Conservation (phyloP, 352 stramenopile genomes). For the Phytophthora crassamura region DNA sequence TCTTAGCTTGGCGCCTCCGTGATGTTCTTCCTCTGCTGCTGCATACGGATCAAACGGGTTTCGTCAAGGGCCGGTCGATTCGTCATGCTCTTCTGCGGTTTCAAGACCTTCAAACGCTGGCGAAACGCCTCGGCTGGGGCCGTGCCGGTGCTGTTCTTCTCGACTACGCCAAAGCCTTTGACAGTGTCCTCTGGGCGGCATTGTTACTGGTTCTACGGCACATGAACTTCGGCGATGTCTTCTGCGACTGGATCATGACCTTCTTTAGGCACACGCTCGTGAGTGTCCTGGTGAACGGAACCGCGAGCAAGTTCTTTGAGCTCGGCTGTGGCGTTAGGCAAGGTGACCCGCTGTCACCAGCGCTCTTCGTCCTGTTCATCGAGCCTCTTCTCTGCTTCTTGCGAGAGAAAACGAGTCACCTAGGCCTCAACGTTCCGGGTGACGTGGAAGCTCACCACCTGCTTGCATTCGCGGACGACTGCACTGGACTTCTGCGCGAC, state of each 20-base stretch:
- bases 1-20: constrained; percentile 1
- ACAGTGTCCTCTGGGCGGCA: constrained; percentile 23
- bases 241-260: constrained; percentile 11
- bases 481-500: constrained; percentile 12
- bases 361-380: constrained; percentile 28
- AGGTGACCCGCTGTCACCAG: constrained; percentile 29
- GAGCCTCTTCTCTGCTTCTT: constrained; percentile 27
- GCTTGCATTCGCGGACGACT: constrained; percentile 27
- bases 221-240: constrained; percentile 9
- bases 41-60: constrained; percentile 14
- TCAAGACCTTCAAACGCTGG: constrained; percentile 21
- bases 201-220: constrained; percentile 16
- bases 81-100: constrained; percentile 14
- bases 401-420: not conserved
- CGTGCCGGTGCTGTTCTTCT: constrained; percentile 14
- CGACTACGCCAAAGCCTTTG: constrained; percentile 28
- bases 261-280: constrained; percentile 20
- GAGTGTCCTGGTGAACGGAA: constrained; percentile 20
- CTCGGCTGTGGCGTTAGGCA: constrained; percentile 24
- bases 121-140: not conserved
- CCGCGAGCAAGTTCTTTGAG: constrained; percentile 15
- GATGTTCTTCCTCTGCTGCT: constrained; percentile 4
- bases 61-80: constrained; percentile 13
- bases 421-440: not conserved
- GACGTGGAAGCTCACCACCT: not conserved